phyloP scores from a whole-genome alignment of 192 early-diverging fungal species.

The Coemansia sp. region DNA sequence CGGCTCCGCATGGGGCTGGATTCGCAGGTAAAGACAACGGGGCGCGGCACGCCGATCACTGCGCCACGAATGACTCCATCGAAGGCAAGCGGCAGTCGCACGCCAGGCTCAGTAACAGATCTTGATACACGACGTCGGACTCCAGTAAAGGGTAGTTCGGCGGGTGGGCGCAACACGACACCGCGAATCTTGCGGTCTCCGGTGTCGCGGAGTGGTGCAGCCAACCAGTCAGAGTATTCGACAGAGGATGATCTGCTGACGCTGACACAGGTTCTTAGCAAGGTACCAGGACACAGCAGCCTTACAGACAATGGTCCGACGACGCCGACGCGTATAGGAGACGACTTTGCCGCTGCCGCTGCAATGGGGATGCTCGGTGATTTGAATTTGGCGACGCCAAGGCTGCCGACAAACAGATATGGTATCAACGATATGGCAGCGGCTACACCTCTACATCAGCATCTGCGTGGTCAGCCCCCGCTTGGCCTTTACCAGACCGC shows the following conservation, averaged over 20 bases:
- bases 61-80: constrained; percentile 45
- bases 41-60: constrained; percentile 14
- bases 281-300: constrained; percentile 24
- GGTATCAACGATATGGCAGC: constrained; percentile 25
- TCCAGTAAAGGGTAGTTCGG: constrained; percentile 11
- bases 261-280: constrained; percentile 38
- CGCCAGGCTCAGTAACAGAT: constrained; percentile 24
- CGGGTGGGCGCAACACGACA: constrained; percentile 10
- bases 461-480: constrained; percentile 41
- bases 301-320: constrained; percentile 14
- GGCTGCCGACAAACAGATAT: constrained; percentile 28
- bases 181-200: constrained; percentile 36
- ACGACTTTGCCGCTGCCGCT: constrained; percentile 5
- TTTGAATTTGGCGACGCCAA: constrained; percentile 19
- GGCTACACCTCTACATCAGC: constrained; percentile 38
- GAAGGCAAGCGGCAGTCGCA: not conserved
- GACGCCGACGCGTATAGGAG: constrained; percentile 26
- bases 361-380: constrained; percentile 7
- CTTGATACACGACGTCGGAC: constrained; percentile 35
- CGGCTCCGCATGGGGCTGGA: constrained; percentile 46
- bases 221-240: constrained; percentile 14
- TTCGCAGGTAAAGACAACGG: constrained; percentile 8
- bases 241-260: constrained; percentile 26
- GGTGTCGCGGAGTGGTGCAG: constrained; percentile 6
- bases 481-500: constrained; percentile 52